Conservation (phyloP, 371 early-diverging fungal species). For the Thermomucor indicae-seudaticae region DNA sequence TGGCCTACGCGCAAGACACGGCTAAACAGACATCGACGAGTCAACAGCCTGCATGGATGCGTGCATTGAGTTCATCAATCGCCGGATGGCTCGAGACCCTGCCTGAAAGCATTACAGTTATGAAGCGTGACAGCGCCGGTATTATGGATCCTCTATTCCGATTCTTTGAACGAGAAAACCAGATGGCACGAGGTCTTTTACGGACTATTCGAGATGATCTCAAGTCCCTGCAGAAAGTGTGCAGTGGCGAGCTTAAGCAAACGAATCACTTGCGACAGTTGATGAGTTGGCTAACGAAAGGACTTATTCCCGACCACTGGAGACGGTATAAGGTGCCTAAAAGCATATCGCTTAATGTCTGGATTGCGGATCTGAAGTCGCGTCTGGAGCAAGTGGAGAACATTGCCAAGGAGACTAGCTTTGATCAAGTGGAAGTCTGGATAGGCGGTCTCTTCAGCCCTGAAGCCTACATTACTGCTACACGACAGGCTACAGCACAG, state of each 20-base stretch:
- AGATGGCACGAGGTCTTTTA: constrained; percentile 62
- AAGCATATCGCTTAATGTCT: constrained; percentile 55
- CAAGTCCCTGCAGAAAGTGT: constrained; percentile 56
- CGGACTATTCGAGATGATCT: constrained; percentile 66
- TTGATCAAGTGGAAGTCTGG: constrained; percentile 59
- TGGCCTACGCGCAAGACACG: constrained; percentile 35
- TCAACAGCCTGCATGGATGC: constrained; percentile 78
- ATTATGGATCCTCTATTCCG: constrained; percentile 73
- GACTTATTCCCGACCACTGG: constrained; percentile 81
- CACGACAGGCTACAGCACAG: constrained; percentile 85
- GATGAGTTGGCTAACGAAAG: constrained; percentile 64
- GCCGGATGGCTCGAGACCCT: constrained; percentile 58
- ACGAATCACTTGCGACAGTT: constrained; percentile 81
- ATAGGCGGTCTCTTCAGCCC: constrained; percentile 89
- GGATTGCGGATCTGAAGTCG: constrained; percentile 71
- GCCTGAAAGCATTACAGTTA: constrained; percentile 47
- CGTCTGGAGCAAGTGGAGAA: constrained; percentile 66
- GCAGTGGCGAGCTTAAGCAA: constrained; percentile 76
- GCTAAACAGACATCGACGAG: constrained; percentile 30
- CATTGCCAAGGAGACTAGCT: constrained; percentile 41
- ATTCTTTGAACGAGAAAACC: constrained; percentile 81
- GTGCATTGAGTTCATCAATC: constrained; percentile 50
- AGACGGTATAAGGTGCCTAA: constrained; percentile 68
- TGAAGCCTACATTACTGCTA: constrained; percentile 90
- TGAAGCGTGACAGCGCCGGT: constrained; percentile 38